Percentiles rank a stretch among this genome's conserved stretches.
Conservation (phyloP, 495 filamentous ascomycete species). For the Trichoderma parareesei region DNA sequence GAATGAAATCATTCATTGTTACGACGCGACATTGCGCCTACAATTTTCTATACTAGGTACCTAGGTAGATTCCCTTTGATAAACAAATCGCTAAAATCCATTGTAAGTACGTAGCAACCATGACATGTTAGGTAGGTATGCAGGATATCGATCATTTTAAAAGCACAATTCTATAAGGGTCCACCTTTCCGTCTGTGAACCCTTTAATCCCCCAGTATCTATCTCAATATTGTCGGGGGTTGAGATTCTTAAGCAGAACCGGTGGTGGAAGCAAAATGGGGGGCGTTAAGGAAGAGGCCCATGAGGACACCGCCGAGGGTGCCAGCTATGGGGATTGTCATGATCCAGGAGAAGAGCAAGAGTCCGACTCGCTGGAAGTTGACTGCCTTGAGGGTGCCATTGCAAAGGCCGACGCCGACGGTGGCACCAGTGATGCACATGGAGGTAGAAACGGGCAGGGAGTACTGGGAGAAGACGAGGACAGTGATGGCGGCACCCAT, state of each 20-base stretch:
- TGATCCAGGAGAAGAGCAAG: slow-evolving; percentile 43
- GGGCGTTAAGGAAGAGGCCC: slow-evolving; percentile 54
- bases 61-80: no score
- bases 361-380: slow-evolving; percentile 54
- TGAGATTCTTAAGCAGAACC: no score
- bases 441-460: slow-evolving; percentile 51
- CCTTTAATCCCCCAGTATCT: no score
- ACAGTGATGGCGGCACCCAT: slow-evolving; percentile 60
- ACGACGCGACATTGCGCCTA: no score
- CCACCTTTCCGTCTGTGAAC: no score
- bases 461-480: slow-evolving; percentile 53
- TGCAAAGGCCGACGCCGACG: slow-evolving; percentile 50
- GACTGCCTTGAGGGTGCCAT: slow-evolving; percentile 48
- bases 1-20: no score
- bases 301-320: slow-evolving; percentile 52
- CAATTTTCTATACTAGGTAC: no score
- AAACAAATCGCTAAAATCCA: background rate
- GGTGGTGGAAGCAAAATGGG: slow-evolving; percentile 34
- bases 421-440: slow-evolving; percentile 55
- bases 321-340: slow-evolving; percentile 56
- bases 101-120: background rate
- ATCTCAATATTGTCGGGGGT: no score
- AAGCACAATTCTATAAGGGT: background rate
- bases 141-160: background rate
- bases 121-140: background rate